Evolutionary conservation across 2,329 filamentous ascomycete species (phyloP).

Genomic region (Colletotrichum coccodes): DNA sequence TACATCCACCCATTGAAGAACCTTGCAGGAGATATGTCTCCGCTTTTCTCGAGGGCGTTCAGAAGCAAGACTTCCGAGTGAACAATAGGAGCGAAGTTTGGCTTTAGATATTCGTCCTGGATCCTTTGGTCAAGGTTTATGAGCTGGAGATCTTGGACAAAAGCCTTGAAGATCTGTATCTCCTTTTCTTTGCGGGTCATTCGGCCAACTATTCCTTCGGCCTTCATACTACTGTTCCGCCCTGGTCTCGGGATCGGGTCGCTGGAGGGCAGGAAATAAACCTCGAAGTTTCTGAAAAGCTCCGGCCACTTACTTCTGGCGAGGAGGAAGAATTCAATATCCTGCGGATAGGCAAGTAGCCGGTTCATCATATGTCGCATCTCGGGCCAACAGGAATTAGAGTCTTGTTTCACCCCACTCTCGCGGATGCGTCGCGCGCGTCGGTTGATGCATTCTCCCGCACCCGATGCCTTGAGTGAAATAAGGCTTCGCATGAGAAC

Average conservation of each 20-base stretch:
- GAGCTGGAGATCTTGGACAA: slow-evolving; percentile 35
- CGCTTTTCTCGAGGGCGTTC: neutral
- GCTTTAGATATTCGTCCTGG: slow-evolving; percentile 10
- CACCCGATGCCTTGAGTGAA: neutral
- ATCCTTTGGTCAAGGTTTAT: slow-evolving; percentile 39
- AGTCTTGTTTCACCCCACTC: neutral
- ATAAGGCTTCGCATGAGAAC: neutral
- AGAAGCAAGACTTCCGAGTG: slow-evolving; percentile 46
- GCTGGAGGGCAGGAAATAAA: slow-evolving; percentile 41
- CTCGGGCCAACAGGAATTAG: neutral
- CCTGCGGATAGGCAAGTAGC: neutral
- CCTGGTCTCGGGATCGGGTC: slow-evolving; percentile 30
- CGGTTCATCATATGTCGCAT: neutral
- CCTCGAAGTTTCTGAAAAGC: slow-evolving; percentile 43
- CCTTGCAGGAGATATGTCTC: neutral
- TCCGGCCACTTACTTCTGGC: slow-evolving; percentile 38
- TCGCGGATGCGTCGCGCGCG: neutral
- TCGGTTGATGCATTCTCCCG: neutral
- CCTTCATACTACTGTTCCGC: slow-evolving; percentile 32
- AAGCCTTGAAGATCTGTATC: neutral
- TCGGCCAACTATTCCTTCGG: slow-evolving; percentile 36
- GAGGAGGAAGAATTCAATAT: neutral
- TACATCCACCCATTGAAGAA: slow-evolving; percentile 48
- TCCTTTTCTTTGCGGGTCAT: slow-evolving; percentile 29
- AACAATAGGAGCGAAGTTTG: slow-evolving; percentile 41